Conservation (phyloP, 768 basidiomycete species). For the Macrolepiota albuminosa region DNA sequence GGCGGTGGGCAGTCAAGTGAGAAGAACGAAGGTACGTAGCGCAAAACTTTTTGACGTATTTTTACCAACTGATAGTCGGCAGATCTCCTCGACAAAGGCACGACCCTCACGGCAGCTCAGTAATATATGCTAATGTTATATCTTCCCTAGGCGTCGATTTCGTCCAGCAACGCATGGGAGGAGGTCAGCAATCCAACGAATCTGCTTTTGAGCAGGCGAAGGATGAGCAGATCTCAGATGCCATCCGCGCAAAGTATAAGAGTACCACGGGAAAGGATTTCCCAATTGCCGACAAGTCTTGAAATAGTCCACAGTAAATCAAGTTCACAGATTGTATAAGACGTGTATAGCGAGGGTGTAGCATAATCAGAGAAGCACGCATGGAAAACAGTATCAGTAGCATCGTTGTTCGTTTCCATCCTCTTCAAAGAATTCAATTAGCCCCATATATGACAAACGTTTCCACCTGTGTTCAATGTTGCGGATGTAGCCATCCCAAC, state of each 20-base stretch:
- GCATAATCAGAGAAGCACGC: too few species aligned
- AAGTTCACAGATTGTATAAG: too few species aligned
- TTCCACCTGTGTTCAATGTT: too few species aligned
- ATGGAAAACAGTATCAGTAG: too few species aligned
- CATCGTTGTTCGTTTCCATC: too few species aligned
- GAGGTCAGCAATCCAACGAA: constrained; percentile 38
- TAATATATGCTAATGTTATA: not conserved
- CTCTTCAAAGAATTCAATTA: too few species aligned
- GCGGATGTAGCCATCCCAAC: too few species aligned
- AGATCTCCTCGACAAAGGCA: constrained; percentile 6
- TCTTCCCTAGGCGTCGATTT: constrained; percentile 29
- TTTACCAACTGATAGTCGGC: not conserved
- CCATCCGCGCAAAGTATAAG: constrained; percentile 30
- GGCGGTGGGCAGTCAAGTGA: not conserved
- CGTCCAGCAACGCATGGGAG: constrained; percentile 32
- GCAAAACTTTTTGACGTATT: not conserved
- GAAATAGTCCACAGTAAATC: not conserved
- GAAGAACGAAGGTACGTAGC: not conserved
- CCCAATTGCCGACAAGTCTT: constrained; percentile 27
- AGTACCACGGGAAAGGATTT: constrained; percentile 32
- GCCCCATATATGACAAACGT: too few species aligned
- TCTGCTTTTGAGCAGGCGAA: constrained; percentile 37
- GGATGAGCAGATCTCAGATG: constrained; percentile 38
- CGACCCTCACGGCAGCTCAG: not conserved
- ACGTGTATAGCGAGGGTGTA: too few species aligned